Evolutionary conservation across 495 filamentous ascomycete species (phyloP).

Genomic region (Xylaria palmicola): DNA sequence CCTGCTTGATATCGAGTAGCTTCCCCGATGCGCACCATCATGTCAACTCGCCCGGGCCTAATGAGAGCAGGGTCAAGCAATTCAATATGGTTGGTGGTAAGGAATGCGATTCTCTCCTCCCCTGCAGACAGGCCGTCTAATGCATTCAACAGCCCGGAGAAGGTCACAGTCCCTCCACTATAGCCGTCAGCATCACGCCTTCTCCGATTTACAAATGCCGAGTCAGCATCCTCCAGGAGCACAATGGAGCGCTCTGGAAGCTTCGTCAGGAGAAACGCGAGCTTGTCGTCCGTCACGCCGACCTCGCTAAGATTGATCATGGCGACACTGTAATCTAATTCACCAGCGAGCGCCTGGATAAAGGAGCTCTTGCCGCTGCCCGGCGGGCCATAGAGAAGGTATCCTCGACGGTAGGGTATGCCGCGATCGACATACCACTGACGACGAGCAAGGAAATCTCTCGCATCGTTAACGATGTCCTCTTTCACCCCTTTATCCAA

Average conservation of each 20-base stretch:
- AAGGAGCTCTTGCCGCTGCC: conserved; percentile 96
- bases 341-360: conserved; percentile 89
- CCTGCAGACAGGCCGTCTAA: conserved; percentile 93
- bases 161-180: conserved; percentile 85
- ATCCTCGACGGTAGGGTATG: conserved; percentile 91
- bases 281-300: conserved; percentile 87
- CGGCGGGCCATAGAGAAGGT: conserved; percentile 90
- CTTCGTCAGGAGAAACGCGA: conserved; percentile 85
- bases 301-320: conserved; percentile 92
- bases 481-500: conserved; percentile 85
- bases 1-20: conserved; percentile 81
- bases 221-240: conserved; percentile 91
- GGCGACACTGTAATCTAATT: conserved; percentile 90
- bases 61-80: conserved; percentile 86
- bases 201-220: conserved; percentile 80
- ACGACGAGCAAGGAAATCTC: conserved; percentile 74
- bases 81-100: conserved; percentile 94
- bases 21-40: conserved; percentile 86
- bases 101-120: conserved; percentile 88
- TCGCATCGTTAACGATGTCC: conserved; percentile 77
- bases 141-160: conserved; percentile 90
- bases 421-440: conserved; percentile 94
- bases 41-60: conserved; percentile 87
- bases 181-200: conserved; percentile 83
- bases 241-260: conserved; percentile 83